A percentile compares a stretch with the other conserved stretches of the same genome.
Conservation (phyloP, 306 rosid genomes). For the Echinosophora koreensis region DNA sequence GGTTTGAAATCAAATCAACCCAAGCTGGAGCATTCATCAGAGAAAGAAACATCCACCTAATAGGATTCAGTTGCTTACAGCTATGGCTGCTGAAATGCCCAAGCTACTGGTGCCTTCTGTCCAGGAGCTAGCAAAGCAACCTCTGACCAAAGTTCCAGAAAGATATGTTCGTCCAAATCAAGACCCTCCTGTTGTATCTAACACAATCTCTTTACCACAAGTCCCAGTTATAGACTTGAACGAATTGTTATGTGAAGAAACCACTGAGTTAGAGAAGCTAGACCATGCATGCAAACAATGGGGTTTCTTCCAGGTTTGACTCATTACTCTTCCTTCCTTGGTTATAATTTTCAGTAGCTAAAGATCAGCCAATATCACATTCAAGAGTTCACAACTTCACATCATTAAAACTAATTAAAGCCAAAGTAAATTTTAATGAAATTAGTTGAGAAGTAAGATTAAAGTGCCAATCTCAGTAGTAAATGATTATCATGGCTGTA, state of each 20-base stretch:
- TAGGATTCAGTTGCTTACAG: background rate
- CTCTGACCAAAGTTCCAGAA: slow-evolving; percentile 47
- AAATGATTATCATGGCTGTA: background rate
- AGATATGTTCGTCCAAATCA: slow-evolving; percentile 52
- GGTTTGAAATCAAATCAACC: too few relatives aligned
- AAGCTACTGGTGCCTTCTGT: slow-evolving; percentile 45
- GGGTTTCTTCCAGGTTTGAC: slow-evolving; percentile 60
- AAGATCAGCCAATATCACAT: too few relatives aligned
- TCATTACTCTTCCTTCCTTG: background rate
- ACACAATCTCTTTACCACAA: slow-evolving; percentile 40
- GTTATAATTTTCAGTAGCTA: background rate
- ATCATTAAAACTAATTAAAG: background rate
- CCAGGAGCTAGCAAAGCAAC: slow-evolving; percentile 46
- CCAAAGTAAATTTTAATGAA: background rate
- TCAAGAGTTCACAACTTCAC: background rate
- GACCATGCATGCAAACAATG: slow-evolving; percentile 55
- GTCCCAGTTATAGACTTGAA: slow-evolving; percentile 57
- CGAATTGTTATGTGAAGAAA: slow-evolving; percentile 46
- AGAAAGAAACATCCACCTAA: too few relatives aligned
- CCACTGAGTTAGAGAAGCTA: slow-evolving; percentile 49
- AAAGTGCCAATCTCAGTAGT: background rate
- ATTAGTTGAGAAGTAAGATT: background rate
- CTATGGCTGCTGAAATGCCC: background rate
- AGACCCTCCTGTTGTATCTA: slow-evolving; percentile 40
- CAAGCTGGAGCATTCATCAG: too few relatives aligned